These are phyloP conservation scores for Teratosphaeria viscida DNA, from an alignment of 2,329 filamentous ascomycete species.

Conservation along the genomic window DNA sequence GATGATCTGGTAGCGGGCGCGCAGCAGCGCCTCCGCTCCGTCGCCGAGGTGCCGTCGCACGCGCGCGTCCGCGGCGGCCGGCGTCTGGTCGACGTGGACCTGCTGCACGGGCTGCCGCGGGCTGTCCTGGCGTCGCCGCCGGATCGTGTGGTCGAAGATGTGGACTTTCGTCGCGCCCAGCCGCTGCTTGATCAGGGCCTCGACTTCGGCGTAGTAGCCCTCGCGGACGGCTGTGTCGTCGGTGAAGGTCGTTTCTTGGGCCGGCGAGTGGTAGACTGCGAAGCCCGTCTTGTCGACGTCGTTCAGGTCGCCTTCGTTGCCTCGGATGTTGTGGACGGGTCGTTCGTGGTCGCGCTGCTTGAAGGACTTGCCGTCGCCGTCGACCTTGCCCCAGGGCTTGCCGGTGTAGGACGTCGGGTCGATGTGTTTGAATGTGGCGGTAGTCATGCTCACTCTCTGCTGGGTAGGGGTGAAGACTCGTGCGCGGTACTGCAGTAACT, in stretches of 20 bases:
- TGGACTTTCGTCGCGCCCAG: constrained; percentile 51
- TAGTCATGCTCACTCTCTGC: constrained; percentile 41
- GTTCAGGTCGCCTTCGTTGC: constrained; percentile 39
- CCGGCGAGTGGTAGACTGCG: constrained; percentile 42
- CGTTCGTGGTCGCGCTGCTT: constrained; percentile 35
- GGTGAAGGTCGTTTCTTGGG: constrained; percentile 44
- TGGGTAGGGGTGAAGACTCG: background rate
- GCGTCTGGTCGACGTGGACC: constrained; percentile 64
- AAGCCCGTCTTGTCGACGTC: constrained; percentile 50
- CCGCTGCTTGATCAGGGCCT: constrained; percentile 44
- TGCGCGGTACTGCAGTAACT: background rate
- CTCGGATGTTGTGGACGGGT: constrained; percentile 47
- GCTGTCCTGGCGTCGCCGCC: constrained; percentile 43
- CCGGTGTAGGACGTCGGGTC: constrained; percentile 39
- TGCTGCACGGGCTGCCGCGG: constrained; percentile 57
- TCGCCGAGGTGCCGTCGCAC: constrained; percentile 51
- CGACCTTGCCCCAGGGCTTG: constrained; percentile 57
- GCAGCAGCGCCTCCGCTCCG: constrained; percentile 48
- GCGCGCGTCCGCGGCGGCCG: constrained; percentile 48
- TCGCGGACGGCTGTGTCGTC: constrained; percentile 46
- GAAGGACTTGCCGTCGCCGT: constrained; percentile 48
- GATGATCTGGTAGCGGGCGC: constrained; percentile 54
- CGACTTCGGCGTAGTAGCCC: constrained; percentile 53
- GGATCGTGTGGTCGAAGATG: constrained; percentile 65
- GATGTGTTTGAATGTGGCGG: constrained; percentile 49